Percentiles rank a stretch among this genome's conserved stretches.
Evolutionary conservation across 805 yeast species (phyloP).

Genomic region (Candida caryicola): DNA sequence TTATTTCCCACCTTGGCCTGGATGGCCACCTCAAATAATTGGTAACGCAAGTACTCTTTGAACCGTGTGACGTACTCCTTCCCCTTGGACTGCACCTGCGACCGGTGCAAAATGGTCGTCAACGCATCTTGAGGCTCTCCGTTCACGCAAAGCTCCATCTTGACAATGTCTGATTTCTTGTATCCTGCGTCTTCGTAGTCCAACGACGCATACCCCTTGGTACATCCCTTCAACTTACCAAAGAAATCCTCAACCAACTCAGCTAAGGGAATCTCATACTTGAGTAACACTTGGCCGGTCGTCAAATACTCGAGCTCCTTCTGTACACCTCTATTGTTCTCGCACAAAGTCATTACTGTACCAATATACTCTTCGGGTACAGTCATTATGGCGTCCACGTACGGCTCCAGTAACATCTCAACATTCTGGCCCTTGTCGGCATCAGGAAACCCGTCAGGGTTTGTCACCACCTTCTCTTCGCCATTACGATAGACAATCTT

Average conservation of each 20-base stretch:
- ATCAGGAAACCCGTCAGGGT: slow-evolving; percentile 92
- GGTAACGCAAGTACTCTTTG: slow-evolving; percentile 74
- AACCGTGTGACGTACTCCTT: slow-evolving; percentile 80
- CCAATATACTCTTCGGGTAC: slow-evolving; percentile 90
- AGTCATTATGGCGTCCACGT: slow-evolving; percentile 85
- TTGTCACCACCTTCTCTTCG: slow-evolving; percentile 62
- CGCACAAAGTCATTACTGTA: slow-evolving; percentile 80
- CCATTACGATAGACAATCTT: slow-evolving; percentile 69
- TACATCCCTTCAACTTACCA: slow-evolving; percentile 85
- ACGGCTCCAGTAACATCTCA: slow-evolving; percentile 69
- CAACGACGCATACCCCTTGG: slow-evolving; percentile 89
- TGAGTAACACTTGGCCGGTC: slow-evolving; percentile 77
- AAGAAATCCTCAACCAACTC: slow-evolving; percentile 93
- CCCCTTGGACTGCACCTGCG: slow-evolving; percentile 71
- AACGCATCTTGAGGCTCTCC: slow-evolving; percentile 89
- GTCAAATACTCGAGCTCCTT: slow-evolving; percentile 71
- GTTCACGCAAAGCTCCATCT: slow-evolving; percentile 84
- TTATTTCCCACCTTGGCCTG: slow-evolving; percentile 83
- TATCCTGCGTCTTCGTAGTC: slow-evolving; percentile 96
- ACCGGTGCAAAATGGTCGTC: slow-evolving; percentile 82
- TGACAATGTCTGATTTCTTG: slow-evolving; percentile 72
- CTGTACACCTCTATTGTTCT: slow-evolving; percentile 79
- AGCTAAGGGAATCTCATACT: slow-evolving; percentile 80
- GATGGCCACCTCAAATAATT: slow-evolving; percentile 86
- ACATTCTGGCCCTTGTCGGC: slow-evolving; percentile 47